These are phyloP conservation scores for Colletotrichum abscissum DNA, from an alignment of 2,329 filamentous ascomycete species.

Conservation along the genomic window DNA sequence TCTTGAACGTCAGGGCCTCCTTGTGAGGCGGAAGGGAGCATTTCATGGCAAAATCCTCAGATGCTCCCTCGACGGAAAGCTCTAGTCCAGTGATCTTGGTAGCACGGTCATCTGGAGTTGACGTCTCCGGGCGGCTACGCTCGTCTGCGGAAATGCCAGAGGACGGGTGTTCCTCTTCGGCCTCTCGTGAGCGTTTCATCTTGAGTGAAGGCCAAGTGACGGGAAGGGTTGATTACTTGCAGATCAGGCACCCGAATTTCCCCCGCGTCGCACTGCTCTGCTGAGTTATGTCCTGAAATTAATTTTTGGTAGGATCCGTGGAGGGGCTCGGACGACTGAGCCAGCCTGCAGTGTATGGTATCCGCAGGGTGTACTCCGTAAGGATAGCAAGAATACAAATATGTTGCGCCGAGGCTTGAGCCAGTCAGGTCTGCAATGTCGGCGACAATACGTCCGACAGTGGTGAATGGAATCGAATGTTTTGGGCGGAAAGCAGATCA, in stretches of 20 bases:
- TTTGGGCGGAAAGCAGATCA: slow-evolving; percentile 16
- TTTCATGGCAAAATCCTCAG: slow-evolving; percentile 67
- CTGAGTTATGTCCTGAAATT: slow-evolving; percentile 9
- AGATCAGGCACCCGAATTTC: slow-evolving; percentile 12
- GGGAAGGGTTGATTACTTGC: slow-evolving; percentile 34
- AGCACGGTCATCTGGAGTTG: slow-evolving; percentile 41
- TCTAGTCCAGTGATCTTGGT: slow-evolving; percentile 73
- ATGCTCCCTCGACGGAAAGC: slow-evolving; percentile 45
- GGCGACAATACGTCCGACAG: background rate
- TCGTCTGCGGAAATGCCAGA: slow-evolving; percentile 40
- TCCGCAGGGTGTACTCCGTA: no score
- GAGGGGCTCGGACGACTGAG: slow-evolving; percentile 7
- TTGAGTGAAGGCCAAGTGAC: slow-evolving; percentile 37
- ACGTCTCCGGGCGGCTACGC: slow-evolving; percentile 18
- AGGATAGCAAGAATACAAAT: background rate
- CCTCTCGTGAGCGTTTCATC: slow-evolving; percentile 74
- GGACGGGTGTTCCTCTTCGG: slow-evolving; percentile 60
- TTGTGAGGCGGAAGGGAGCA: slow-evolving; percentile 86
- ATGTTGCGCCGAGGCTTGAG: background rate
- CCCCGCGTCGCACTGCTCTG: slow-evolving; percentile 8
- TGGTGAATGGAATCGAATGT: slow-evolving; percentile 14
- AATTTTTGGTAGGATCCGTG: background rate
- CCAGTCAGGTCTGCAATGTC: background rate
- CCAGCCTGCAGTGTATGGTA: background rate
- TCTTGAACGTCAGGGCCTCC: slow-evolving; percentile 75